Conservation (phyloP, 2,329 filamentous ascomycete species). For the Myriosclerotinia scirpicola region DNA sequence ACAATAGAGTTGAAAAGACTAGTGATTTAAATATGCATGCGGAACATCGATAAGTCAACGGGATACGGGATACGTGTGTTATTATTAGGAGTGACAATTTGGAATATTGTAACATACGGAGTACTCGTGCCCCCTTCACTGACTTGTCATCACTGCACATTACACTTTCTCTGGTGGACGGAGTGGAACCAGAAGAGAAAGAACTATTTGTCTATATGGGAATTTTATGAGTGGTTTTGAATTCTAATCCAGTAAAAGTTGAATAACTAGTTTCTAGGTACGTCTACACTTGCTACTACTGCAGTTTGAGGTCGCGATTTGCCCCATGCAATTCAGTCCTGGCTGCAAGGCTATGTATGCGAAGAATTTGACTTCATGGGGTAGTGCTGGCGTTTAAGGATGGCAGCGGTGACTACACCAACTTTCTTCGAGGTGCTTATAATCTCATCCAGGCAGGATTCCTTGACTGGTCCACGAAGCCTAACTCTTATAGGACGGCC, state of each 20-base stretch:
- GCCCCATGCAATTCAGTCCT: neutral
- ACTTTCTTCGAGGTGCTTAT: too few relatives aligned
- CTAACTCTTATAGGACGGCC: neutral
- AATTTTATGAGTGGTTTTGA: too few relatives aligned
- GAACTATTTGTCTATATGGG: too few relatives aligned
- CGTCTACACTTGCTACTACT: neutral
- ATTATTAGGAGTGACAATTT: neutral
- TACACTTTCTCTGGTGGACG: too few relatives aligned
- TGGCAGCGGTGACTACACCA: neutral
- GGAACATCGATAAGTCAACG: too few relatives aligned
- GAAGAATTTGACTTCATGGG: neutral
- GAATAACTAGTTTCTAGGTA: neutral
- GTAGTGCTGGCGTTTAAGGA: neutral
- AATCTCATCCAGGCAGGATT: neutral
- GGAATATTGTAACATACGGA: too few relatives aligned
- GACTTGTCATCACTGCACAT: too few relatives aligned
- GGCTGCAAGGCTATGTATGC: too few relatives aligned
- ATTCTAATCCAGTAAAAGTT: neutral
- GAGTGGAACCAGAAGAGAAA: neutral
- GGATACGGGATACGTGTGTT: neutral
- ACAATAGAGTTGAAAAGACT: neutral
- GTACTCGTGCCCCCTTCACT: too few relatives aligned
- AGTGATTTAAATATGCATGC: neutral
- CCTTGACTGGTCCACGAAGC: neutral
- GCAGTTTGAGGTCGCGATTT: neutral